Conservation (phyloP, 345 rosid species). For the Geranium brycei region DNA sequence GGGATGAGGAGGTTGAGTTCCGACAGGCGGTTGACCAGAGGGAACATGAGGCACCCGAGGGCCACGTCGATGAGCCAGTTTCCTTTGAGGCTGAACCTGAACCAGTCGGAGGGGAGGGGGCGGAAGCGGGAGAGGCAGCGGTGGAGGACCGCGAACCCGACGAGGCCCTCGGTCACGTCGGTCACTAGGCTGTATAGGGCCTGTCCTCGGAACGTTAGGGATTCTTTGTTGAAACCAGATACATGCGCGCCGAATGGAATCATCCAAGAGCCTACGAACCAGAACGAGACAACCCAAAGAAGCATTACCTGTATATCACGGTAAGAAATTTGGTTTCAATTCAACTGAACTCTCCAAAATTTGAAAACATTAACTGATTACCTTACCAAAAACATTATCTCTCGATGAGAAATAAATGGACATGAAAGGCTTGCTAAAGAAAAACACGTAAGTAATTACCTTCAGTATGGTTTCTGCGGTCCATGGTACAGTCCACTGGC, state of each 20-base stretch:
- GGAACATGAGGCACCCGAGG: slow-evolving; percentile 97
- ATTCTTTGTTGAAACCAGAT: slow-evolving; percentile 78
- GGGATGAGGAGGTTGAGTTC: slow-evolving; percentile 73
- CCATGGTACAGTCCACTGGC: slow-evolving; percentile 95
- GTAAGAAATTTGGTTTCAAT: background rate
- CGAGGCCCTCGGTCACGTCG: slow-evolving; percentile 85
- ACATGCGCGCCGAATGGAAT: slow-evolving; percentile 76
- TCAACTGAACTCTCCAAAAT: background rate
- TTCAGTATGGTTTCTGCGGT: slow-evolving; percentile 78
- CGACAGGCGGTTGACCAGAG: slow-evolving; percentile 80
- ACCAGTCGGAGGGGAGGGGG: slow-evolving; percentile 89
- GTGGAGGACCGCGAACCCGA: slow-evolving; percentile 79
- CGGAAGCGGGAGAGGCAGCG: slow-evolving; percentile 70
- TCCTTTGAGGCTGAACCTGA: slow-evolving; percentile 62
- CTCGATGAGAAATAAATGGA: background rate
- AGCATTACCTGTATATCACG: slow-evolving; percentile 68
- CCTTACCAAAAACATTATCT: background rate
- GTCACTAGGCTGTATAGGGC: slow-evolving; percentile 96
- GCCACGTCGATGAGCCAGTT: slow-evolving; percentile 76
- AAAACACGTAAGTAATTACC: slow-evolving; percentile 24
- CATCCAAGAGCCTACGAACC: slow-evolving; percentile 97
- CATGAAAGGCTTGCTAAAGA: background rate
- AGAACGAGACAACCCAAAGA: slow-evolving; percentile 86
- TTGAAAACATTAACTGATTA: background rate
- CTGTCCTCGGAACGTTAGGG: slow-evolving; percentile 88